Evolutionary conservation across 192 early-diverging fungal species (phyloP).

Genomic region (Geranomyces variabilis): DNA sequence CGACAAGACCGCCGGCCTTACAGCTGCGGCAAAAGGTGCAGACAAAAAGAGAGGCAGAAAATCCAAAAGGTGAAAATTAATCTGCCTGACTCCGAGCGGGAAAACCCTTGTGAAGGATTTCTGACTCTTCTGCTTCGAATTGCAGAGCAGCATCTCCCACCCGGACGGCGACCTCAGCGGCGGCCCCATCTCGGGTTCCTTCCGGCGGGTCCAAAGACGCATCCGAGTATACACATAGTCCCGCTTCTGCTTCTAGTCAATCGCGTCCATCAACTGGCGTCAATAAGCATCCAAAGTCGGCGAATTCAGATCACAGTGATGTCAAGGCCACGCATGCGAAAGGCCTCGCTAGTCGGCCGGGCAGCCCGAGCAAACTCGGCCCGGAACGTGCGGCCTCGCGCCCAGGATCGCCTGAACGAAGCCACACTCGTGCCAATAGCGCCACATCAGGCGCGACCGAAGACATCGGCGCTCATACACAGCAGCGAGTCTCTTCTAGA

Average conservation of each 20-base stretch:
- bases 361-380: background rate
- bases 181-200: too few species aligned
- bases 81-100: too few species aligned
- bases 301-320: too few species aligned
- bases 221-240: too few species aligned
- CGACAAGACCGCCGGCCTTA: constrained; percentile 16
- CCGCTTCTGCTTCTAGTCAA: too few species aligned
- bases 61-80: constrained; percentile 8
- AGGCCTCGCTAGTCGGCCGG: too few species aligned
- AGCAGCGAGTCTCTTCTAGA: constrained; percentile 32
- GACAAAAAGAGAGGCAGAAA: constrained; percentile 15
- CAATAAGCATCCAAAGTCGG: too few species aligned
- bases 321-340: too few species aligned
- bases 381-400: background rate
- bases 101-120: too few species aligned
- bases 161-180: background rate
- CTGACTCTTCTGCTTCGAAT: too few species aligned
- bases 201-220: too few species aligned
- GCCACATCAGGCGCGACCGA: constrained; percentile 5
- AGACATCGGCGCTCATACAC: constrained; percentile 24
- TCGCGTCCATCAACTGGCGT: too few species aligned
- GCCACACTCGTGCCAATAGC: constrained; percentile 5
- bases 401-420: constrained; percentile 5
- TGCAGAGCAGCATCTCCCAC: background rate
- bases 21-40: background rate